These are phyloP conservation scores for Pyracantha coccinea DNA, from an alignment of 331 rosid species.

Conservation along the genomic window DNA sequence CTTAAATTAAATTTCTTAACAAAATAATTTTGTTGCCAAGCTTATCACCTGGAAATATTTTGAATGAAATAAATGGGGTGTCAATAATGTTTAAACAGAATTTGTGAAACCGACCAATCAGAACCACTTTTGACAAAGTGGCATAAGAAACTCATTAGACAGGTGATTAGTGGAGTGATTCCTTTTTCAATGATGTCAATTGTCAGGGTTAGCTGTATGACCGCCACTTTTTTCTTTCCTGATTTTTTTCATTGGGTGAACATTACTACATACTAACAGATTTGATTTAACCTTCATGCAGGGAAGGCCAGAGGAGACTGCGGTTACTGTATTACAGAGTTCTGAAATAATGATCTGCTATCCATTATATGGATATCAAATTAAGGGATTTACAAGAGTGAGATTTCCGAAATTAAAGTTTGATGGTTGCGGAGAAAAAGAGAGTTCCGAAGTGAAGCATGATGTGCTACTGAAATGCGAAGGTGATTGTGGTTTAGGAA, in stretches of 20 bases:
- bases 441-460: background rate
- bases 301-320: conserved; percentile 40
- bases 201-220: conserved; percentile 11
- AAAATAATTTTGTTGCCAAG: too few species aligned
- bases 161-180: background rate
- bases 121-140: background rate
- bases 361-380: conserved; percentile 13
- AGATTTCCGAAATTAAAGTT: background rate
- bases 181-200: conserved; percentile 41
- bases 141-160: background rate
- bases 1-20: too few species aligned
- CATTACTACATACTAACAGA: background rate
- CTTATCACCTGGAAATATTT: too few species aligned
- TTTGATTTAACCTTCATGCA: conserved; percentile 28
- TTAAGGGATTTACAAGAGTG: conserved; percentile 24
- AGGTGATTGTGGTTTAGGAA: too few species aligned
- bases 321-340: conserved; percentile 22
- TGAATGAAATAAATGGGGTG: too few species aligned
- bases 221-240: conserved; percentile 6
- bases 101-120: too few species aligned
- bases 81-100: too few species aligned
- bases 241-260: conserved; percentile 1
- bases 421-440: background rate
- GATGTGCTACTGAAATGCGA: too few species aligned
- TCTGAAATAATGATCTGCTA: conserved; percentile 14